Evolutionary conservation across 495 filamentous ascomycete species (phyloP), one percentile per base, ranked within the genome.

Genomic region (Immersiella caudata): DNA sequence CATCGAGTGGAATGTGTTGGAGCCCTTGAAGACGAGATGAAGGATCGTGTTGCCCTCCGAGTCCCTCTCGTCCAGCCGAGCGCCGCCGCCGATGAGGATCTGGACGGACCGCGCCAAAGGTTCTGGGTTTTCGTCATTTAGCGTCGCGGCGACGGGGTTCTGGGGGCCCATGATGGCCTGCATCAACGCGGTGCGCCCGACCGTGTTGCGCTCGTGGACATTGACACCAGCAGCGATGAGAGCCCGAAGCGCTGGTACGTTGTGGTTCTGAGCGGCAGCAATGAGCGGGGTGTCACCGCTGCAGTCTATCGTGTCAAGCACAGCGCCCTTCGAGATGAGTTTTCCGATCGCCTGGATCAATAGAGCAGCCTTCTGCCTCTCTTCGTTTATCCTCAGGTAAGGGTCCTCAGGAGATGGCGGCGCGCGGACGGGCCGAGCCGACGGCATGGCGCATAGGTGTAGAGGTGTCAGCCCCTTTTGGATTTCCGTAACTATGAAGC

Each of bases 371-470:
- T 36, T 62, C 46, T 70, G 65, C n/a, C 71, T 61, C 9, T 65
- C 69, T 26, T 70, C 66, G 26, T 55, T 73, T 25, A 63, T 57
- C 51, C 27, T 68, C 35, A 21, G 21, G n/a, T 8, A 60, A 18
- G 6, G 51, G 29, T n/a, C 65, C 20, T 21, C 26, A 18, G 20
- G 16, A 25, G 16, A 26, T 14, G 27, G 11, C 6, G 46, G 57
- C 24, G 58, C 68, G 57, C 9, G 22, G 12, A 26, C 49, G 11
- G 33, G 22, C 50, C 60, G 62, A 40, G 72, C 78, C 26, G 70
- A 69, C n/a, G 68, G 70, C 75, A 75, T 67, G 67, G 71, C 74
- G 67, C 74, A 78, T 67, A 76, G 64, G 62, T 78, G 73, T 6
- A 80, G 64, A 2, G 73, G 71, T 1, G 73, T 71, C 5, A 74